These are phyloP conservation scores for Lactarius indigo DNA, from an alignment of 768 basidiomycete species.

Conservation along the genomic window DNA sequence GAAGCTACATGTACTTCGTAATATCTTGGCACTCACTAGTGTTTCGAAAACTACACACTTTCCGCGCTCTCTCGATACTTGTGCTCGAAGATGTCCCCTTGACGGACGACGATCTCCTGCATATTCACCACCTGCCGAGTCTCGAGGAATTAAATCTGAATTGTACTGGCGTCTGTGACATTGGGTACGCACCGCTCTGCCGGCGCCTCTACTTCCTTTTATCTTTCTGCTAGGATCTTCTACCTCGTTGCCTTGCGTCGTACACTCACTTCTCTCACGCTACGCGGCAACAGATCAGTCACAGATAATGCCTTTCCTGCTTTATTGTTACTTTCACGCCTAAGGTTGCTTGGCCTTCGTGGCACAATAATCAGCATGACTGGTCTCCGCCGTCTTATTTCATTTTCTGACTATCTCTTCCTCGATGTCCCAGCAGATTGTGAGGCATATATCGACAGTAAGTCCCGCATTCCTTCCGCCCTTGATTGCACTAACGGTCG, in stretches of 20 bases:
- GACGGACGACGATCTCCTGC: neutral
- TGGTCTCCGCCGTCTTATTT: slow-evolving; percentile 52
- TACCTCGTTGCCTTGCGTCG: slow-evolving; percentile 53
- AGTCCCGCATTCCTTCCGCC: slow-evolving; percentile 19
- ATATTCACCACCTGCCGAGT: slow-evolving; percentile 4
- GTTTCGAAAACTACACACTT: neutral
- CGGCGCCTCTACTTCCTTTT: neutral
- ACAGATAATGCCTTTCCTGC: slow-evolving; percentile 56
- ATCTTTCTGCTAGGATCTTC: slow-evolving; percentile 45
- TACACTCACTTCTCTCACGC: slow-evolving; percentile 48
- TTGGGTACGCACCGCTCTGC: neutral
- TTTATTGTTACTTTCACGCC: slow-evolving; percentile 44
- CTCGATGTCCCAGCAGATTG: slow-evolving; percentile 54
- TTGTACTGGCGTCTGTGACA: slow-evolving; percentile 39
- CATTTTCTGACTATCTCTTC: slow-evolving; percentile 40
- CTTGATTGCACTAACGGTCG: neutral
- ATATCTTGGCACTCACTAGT: slow-evolving; percentile 25
- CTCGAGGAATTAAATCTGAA: slow-evolving; percentile 30
- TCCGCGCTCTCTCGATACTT: neutral
- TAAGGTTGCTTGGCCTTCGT: slow-evolving; percentile 49
- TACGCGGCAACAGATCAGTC: slow-evolving; percentile 51
- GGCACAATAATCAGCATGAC: slow-evolving; percentile 55
- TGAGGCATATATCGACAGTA: slow-evolving; percentile 53
- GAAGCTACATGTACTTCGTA: neutral
- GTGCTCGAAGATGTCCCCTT: neutral